Percentiles rank a stretch among this genome's conserved stretches.
Conservation (phyloP, 1,284 basidiomycete genomes). For the Leccinum laetum region DNA sequence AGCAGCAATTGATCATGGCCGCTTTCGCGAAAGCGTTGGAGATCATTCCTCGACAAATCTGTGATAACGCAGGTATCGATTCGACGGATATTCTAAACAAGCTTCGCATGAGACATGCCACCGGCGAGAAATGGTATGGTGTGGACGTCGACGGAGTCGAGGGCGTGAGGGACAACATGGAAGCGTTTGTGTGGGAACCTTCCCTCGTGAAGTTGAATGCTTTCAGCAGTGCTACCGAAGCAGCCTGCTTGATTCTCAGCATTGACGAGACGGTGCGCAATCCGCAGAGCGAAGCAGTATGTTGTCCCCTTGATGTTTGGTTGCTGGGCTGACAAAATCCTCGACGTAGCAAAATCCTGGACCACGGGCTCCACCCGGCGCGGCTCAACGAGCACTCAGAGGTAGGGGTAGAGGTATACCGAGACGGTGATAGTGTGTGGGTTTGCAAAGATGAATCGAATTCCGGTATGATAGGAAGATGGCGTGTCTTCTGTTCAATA, state of each 20-base stretch:
- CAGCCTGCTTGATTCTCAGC: conserved; percentile 92
- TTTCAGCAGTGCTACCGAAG: conserved; percentile 93
- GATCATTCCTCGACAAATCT: conserved; percentile 97
- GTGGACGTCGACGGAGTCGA: conserved; percentile 93
- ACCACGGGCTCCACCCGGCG: conserved; percentile 81
- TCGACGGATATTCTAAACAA: conserved; percentile 98
- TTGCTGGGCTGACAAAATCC: conserved; percentile 11
- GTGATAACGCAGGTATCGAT: conserved; percentile 98
- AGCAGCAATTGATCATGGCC: conserved; percentile 94
- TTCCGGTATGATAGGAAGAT: conserved; percentile 8
- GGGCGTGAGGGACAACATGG: conserved; percentile 94
- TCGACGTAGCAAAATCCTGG: conserved; percentile 63
- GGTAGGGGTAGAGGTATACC: conserved; percentile 81
- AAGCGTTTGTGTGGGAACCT: conserved; percentile 98
- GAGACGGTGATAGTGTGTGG: conserved; percentile 47
- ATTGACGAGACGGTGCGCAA: conserved; percentile 96
- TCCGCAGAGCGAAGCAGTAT: conserved; percentile 87
- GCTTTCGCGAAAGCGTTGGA: conserved; percentile 98
- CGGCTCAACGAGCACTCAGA: conserved; percentile 80
- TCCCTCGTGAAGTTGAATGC: conserved; percentile 96
- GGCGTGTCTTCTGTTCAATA: conserved; percentile 19
- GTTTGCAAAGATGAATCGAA: conserved; percentile 4
- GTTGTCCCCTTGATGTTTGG: conserved; percentile 29
- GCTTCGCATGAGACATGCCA: conserved; percentile 95
- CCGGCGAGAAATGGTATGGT: conserved; percentile 88